Base-by-base conservation (phyloP, 2,329 filamentous ascomycete genomes). In the Dryadomyces sulphureus region DNA sequence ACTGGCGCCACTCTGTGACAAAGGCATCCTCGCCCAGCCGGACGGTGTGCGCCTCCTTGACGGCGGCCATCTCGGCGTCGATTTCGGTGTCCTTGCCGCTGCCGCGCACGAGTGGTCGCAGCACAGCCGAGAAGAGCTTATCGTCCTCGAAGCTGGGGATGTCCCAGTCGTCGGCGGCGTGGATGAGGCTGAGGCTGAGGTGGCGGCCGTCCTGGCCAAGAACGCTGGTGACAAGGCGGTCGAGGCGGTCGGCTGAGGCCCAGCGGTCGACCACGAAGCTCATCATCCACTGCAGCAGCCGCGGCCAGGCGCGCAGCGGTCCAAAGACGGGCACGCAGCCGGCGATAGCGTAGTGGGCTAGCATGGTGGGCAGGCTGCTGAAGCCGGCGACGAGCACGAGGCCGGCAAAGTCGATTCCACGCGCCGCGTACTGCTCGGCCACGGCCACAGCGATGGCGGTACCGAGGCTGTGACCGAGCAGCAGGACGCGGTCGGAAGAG, bases 391-490 rank as follows among this genome's bases (percentile, higher is more conserved):
- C 75, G 12, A 95, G 73, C 20, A 95, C 68, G 2, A 94, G 69
- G 16, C 84, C 84, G 0, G 85, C 87, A 56, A 94, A 93, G 24
- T 83, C 77, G 39, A 78, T 66, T 5, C 69, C 72, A 45, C 67
- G 64, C 4, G 67, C 57, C 3, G 76, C 72, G 55, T 84, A 89
- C 46, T 77, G 72, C 55, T 94, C 79, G 1, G 77, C 80, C 1
- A 85, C 77, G 2, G 78, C 89, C 40, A 79, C 74, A 6, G 81
- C 78, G 1, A 95, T 84, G 0, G 85, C 89, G 0, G 90, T 94
- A 21, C 90, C 90, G 0, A 96, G 72, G 55, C 84, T 92, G 55
- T 95, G 89, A 17, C 89, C 90, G 3, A 93, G 66, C 24, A 95
- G 68, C 3, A 90, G 77, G 51, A 94, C 92, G 22, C 79, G 79